These are phyloP conservation scores for Xylariaceae sp. DNA, from an alignment of 2,329 filamentous ascomycete species.

Conservation along the genomic window DNA sequence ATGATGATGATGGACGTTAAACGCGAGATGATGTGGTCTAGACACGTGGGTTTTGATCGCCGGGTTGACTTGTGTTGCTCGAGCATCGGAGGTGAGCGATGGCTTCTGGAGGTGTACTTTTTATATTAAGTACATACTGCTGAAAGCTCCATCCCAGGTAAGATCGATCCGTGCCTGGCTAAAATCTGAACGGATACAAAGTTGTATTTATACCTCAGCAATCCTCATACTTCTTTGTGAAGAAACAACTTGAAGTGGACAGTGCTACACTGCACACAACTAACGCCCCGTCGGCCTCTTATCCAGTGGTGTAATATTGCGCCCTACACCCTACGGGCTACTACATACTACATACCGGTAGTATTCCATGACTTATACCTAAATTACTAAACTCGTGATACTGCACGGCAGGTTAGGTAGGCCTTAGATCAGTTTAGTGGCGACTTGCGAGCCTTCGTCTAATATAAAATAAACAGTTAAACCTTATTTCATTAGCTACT, in stretches of 20 bases:
- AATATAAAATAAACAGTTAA: not conserved
- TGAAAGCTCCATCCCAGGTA: not conserved
- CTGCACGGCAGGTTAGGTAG: not conserved
- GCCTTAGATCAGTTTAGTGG: not conserved
- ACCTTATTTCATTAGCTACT: not conserved
- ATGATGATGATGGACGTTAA: constrained; percentile 2
- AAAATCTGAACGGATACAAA: not conserved
- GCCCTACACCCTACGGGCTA: not conserved
- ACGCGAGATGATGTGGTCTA: not conserved
- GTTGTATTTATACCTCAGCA: not conserved
- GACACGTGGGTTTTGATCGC: not conserved
- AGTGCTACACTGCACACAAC: no score
- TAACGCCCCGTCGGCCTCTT: no score
- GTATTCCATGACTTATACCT: not conserved
- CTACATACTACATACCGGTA: no score
- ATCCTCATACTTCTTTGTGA: no score
- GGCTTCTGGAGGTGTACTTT: not conserved
- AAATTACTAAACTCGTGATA: not conserved
- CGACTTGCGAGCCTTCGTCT: not conserved
- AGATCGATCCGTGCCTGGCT: not conserved
- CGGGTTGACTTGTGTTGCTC: not conserved
- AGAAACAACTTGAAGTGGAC: no score
- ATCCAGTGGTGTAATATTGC: not conserved
- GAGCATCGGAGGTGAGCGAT: not conserved
- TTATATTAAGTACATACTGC: not conserved